Base-by-base conservation (phyloP, 2,329 filamentous ascomycete species). In the Colletotrichum scovillei region DNA sequence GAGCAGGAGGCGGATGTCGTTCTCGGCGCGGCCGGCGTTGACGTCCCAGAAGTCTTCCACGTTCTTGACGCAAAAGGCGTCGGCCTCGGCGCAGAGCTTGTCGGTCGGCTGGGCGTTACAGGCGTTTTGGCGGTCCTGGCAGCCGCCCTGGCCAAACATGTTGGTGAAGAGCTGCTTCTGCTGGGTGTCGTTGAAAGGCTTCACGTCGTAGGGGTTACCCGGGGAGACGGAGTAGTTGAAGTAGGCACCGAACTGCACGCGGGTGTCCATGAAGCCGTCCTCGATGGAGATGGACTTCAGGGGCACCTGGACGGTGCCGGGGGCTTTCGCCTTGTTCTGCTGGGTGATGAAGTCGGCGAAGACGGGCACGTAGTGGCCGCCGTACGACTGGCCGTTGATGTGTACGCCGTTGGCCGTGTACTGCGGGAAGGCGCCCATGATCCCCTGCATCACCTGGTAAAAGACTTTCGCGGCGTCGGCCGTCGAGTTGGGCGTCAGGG, bases 241-340 rank as follows among this genome's bases (percentile, higher is more conserved):
- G 16, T 72, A 72, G 12, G 69, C 57, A 1, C 32, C 69, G 12
- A 69, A 72, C 11, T 72, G 69, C 3, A 69, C 65, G 2, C 69
- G 55, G 19, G 65, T 69, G 24, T 72, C 69, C 64, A 68, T 68
- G 35, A 72, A 69, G 3, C 69, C 69, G 11, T 72, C 69, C 11
- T 72, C 69, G 1, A 72, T 72, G 2, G 69, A 68, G 9, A 72
- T 57, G 3, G 69, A 72, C 38, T 26, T 72, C 4, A 72, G 1
- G 26, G 65, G 69, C 1, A 72, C 19, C 4, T 35, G 49, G 6
- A 72, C 22, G 1, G 64, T 72, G 2, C 66, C 69, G 2, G 65
- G 26, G 7, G 38, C 26, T 0, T 30, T 57, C 1, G 52, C 6
- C 16, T 38, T 28, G 28, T 72, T 72, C 42, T 72, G 65, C 28